Conservation (phyloP, 768 basidiomycete genomes). For the Asterophora lycoperdoides region DNA sequence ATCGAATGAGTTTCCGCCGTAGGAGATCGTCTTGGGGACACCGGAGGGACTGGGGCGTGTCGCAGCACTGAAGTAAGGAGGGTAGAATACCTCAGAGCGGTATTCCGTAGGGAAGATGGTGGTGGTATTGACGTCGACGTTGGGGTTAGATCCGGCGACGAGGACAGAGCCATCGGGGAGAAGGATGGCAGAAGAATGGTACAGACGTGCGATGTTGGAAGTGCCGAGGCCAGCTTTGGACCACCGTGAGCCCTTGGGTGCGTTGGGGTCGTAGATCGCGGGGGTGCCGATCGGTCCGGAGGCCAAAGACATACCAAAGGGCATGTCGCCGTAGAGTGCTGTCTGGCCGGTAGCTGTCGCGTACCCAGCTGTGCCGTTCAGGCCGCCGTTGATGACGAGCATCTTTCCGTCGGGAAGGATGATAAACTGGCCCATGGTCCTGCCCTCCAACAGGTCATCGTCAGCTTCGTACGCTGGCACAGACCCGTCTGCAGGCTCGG, state of each 20-base stretch:
- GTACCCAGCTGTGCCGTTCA: constrained; percentile 85
- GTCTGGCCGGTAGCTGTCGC: constrained; percentile 45
- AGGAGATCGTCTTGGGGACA: constrained; percentile 67
- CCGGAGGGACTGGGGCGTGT: constrained; percentile 68
- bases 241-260: constrained; percentile 60
- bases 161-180: constrained; percentile 81
- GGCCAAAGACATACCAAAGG: constrained; percentile 57
- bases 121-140: constrained; percentile 68
- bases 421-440: constrained; percentile 94
- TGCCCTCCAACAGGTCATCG: constrained; percentile 67
- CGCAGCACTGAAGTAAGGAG: constrained; percentile 75
- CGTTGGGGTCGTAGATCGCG: constrained; percentile 67
- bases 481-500: constrained; percentile 73
- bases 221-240: constrained; percentile 52
- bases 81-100: constrained; percentile 86
- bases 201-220: constrained; percentile 63
- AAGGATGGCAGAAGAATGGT: constrained; percentile 77
- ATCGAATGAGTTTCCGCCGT: constrained; percentile 82
- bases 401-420: constrained; percentile 73
- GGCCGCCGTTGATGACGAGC: constrained; percentile 77
- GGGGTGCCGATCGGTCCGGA: constrained; percentile 64
- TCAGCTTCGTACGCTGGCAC: constrained; percentile 59
- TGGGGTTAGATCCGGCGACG: constrained; percentile 91
- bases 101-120: constrained; percentile 74
- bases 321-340: constrained; percentile 47